Conservation (phyloP, 306 rosid genomes). For the Psophocarpus tetragonolobus region DNA sequence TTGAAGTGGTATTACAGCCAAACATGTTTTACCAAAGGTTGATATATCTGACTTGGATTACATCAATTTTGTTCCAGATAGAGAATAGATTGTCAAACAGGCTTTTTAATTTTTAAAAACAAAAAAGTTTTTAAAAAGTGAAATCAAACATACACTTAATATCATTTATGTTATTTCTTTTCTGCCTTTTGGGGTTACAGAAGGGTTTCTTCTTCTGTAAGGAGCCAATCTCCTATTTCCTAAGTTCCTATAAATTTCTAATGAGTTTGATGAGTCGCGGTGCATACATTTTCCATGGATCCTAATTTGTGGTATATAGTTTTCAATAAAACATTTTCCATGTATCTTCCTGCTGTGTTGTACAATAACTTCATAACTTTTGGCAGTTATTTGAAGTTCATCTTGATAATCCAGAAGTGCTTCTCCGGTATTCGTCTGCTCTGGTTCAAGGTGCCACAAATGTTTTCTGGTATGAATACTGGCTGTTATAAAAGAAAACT, state of each 20-base stretch:
- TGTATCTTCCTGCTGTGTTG: slow-evolving; percentile 15
- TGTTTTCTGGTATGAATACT: slow-evolving; percentile 86
- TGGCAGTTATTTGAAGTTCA: slow-evolving; percentile 91
- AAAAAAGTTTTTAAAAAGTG: no score
- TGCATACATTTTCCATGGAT: background rate
- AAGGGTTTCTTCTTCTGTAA: background rate
- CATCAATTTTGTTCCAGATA: no score
- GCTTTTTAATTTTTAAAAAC: no score
- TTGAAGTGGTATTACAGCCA: no score
- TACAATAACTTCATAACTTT: slow-evolving; percentile 29
- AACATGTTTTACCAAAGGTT: no score
- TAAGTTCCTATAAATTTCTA: slow-evolving; percentile 12
- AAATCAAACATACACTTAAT: no score
- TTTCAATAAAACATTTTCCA: slow-evolving; percentile 14
- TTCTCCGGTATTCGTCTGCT: slow-evolving; percentile 95
- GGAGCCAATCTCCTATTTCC: slow-evolving; percentile 5
- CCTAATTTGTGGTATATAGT: slow-evolving; percentile 9
- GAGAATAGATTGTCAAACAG: no score
- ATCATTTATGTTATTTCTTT: slow-evolving; percentile 18
- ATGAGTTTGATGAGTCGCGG: background rate
- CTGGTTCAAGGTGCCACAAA: slow-evolving; percentile 96
- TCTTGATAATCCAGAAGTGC: slow-evolving; percentile 81
- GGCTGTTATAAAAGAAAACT: background rate
- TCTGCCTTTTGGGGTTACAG: background rate
- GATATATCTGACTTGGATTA: no score